phyloP scores from a whole-genome alignment of 495 filamentous ascomycete species.

The Penicillium riverlandense region DNA sequence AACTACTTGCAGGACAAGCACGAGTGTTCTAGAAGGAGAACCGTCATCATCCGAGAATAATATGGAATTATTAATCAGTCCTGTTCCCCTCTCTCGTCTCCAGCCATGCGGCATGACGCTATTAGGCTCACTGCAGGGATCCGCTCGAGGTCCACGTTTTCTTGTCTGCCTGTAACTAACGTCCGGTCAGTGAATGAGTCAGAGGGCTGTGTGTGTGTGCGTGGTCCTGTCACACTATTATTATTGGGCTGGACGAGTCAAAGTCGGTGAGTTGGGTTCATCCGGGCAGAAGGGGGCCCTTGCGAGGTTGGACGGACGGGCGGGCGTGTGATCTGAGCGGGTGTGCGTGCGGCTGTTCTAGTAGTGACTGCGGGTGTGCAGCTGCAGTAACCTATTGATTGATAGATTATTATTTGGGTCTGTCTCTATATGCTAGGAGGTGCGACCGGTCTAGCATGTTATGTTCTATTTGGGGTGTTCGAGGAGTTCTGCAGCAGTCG shows the following conservation, averaged over 20 bases:
- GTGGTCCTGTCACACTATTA: neutral
- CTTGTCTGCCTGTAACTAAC: neutral
- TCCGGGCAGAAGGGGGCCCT: conserved; percentile 4
- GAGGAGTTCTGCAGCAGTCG: too few species aligned
- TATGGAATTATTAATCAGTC: neutral
- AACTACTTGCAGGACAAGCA: too few species aligned
- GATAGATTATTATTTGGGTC: neutral
- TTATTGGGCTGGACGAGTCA: conserved; percentile 6
- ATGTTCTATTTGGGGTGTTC: too few species aligned
- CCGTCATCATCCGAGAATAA: too few species aligned
- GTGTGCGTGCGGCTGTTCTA: too few species aligned
- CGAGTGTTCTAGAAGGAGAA: too few species aligned
- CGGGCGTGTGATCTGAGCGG: conserved; percentile 1
- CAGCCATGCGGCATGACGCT: conserved; percentile 21
- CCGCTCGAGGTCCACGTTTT: conserved; percentile 2
- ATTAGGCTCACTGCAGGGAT: conserved; percentile 18
- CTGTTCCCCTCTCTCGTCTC: conserved; percentile 1
- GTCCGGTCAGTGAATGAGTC: conserved; percentile 8
- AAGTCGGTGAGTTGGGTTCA: neutral
- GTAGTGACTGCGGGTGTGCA: too few species aligned
- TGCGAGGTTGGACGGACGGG: conserved; percentile 22
- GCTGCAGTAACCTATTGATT: too few species aligned
- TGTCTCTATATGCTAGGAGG: neutral
- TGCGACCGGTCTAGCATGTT: too few species aligned
- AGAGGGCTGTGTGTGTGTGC: conserved; percentile 3